Evolutionary conservation across 1,139 yeast species (phyloP), one percentile per base, ranked within the genome.

Genomic region (Spathaspora jeffriesii): DNA sequence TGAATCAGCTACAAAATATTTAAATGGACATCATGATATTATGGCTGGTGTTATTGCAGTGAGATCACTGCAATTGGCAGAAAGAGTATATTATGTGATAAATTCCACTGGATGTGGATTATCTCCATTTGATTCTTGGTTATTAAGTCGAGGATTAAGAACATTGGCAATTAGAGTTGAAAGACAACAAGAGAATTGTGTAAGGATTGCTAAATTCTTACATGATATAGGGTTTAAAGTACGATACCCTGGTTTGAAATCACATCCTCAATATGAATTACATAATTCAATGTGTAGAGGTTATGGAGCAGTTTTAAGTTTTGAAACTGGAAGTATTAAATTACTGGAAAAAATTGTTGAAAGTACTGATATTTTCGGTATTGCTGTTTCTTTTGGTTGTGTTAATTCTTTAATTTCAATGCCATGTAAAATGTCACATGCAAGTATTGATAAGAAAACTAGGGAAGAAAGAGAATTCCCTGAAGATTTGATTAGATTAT

Each of bases 401-500:
- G 85, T 89, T 57, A 96, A 90, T 72, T 85, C 93, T 21, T 78
- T 89, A 64, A 73, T 88, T 55, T 96, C 89, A 70, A 93, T 89
- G 45, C 96, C 96, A 45, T 96, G 96, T 48, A 83, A 85, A 47
- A 89, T 89, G 96, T 89, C 96, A 58, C 96, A 89, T 62, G 95
- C 95, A 48, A 96, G 96, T 64, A 88, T 90, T 67, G 92, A 96
- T 62, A 78, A 79, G 67, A 89, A 75, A 47, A 85, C 82, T 61
- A 84, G 96, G 70, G 95, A 87, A 68, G 79, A 83, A 45, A 80
- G 85, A 50, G 96, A 96, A 55, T 95, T 90, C 43, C 86, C 62
- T 59, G 96, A 89, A 60, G 91, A 88, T 70, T 78, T 90, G 68
- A 77, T 89, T 58, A 84, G 96, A 76, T 74, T 89, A 51, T 82